A percentile compares a stretch with the other conserved stretches of the same genome.
Evolutionary conservation across 331 rosid species (phyloP).

Genomic region (Quercus lobata): DNA sequence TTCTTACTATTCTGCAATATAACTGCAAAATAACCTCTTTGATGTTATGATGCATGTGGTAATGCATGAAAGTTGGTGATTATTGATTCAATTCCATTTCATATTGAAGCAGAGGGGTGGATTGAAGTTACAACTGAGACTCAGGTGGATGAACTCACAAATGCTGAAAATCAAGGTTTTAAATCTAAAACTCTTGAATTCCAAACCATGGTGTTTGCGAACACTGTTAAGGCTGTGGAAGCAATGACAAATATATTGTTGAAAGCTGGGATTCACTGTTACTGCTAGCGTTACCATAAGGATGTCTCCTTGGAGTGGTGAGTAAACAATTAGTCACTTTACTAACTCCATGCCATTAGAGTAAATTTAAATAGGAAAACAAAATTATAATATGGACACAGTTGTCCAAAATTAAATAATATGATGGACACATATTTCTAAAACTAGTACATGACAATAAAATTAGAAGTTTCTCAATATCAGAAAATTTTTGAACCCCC

Average conservation of each 20-base stretch:
- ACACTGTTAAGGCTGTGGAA: conserved; percentile 92
- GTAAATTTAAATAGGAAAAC: background rate
- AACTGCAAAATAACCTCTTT: background rate
- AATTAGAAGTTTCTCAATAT: background rate
- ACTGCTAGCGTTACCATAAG: conserved; percentile 58
- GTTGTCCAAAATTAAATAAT: background rate
- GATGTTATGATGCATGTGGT: background rate
- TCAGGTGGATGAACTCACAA: conserved; percentile 80
- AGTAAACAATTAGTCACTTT: background rate
- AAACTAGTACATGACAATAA: background rate
- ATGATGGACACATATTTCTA: background rate
- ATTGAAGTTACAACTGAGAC: conserved; percentile 27
- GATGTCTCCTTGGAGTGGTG: conserved; percentile 60
- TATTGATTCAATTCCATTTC: conserved; percentile 18
- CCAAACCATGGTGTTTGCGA: conserved; percentile 88
- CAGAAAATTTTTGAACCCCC: background rate
- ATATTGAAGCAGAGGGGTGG: conserved; percentile 29
- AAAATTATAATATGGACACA: background rate
- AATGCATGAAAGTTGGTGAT: conserved; percentile 7
- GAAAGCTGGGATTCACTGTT: conserved; percentile 63
- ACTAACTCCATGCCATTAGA: background rate
- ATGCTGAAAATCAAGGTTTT: conserved; percentile 60
- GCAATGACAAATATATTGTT: conserved; percentile 71
- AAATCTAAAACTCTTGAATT: conserved; percentile 38
- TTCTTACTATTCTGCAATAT: background rate